Conservation (phyloP, 176 grass and related monocot species). For the Musa troglodytarum region DNA sequence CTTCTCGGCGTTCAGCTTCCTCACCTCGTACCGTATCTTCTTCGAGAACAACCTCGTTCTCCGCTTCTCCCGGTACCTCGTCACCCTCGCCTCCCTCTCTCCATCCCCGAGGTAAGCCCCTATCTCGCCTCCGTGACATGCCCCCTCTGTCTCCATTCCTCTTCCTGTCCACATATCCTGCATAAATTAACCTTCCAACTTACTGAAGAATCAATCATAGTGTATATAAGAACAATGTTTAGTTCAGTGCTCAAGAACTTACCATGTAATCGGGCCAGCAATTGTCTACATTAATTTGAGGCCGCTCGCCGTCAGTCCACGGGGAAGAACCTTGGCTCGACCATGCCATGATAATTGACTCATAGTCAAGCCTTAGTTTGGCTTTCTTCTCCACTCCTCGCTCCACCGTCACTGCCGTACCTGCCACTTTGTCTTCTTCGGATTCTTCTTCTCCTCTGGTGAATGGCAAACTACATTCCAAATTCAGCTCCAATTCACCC, state of each 20-base stretch:
- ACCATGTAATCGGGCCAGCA: slow-evolving; percentile 50
- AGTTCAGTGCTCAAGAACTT: background rate
- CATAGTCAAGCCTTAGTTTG: slow-evolving; percentile 65
- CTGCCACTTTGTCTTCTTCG: slow-evolving; percentile 7
- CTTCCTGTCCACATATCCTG: background rate
- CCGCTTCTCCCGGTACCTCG: slow-evolving; percentile 91
- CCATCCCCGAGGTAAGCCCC: slow-evolving; percentile 10
- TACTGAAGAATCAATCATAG: background rate
- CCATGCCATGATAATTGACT: slow-evolving; percentile 75
- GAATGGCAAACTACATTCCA: too few species aligned
- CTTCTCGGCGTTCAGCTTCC: slow-evolving; percentile 97
- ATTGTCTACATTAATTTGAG: slow-evolving; percentile 33
- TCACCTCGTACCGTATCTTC: slow-evolving; percentile 98
- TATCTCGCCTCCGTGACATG: background rate
- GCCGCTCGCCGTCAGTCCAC: slow-evolving; percentile 68
- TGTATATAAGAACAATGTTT: background rate
- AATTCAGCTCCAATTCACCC: too few species aligned
- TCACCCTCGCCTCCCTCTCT: slow-evolving; percentile 59
- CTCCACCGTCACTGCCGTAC: slow-evolving; percentile 1
- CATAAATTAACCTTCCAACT: too few species aligned
- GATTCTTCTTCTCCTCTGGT: slow-evolving; percentile 37
- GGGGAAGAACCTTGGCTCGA: slow-evolving; percentile 33
- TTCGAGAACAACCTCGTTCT: slow-evolving; percentile 88
- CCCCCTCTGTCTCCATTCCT: slow-evolving; percentile 6
- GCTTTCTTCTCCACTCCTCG: slow-evolving; percentile 27